Evolutionary conservation across 192 early-diverging fungal species (phyloP), one percentile per base, ranked within the genome.

Genomic region (Podila horticola): DNA sequence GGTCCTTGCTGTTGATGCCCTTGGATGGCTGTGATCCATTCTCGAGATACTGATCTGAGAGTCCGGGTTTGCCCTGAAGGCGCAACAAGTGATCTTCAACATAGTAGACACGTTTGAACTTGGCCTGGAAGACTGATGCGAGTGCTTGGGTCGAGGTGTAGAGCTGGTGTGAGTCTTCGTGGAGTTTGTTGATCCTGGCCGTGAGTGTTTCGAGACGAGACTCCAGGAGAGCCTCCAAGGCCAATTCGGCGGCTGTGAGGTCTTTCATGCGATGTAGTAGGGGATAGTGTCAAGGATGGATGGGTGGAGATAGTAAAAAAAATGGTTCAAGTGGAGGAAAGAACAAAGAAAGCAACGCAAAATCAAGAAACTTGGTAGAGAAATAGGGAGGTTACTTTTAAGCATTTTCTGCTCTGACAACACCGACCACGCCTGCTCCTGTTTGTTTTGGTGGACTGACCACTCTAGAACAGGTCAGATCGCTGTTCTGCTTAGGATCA

Each of bases 31-130:
- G 76, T 15, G 51, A 20, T 2, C 71, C 77, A 48, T 52, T 60
- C n/a, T 68, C 71, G 15, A 65, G 66, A 22, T 38, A 59, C 0
- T 62, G 62, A 12, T 81, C 57, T 5, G 71, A 69, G 26, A 81
- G 62, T 29, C 77, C 77, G 7, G 77, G 77, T 69, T 81, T 81
- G 41, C 77, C 77, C 26, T 81, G 77, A 58, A 73, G 45, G 29
- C 77, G 77, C 12, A 81, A 62, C 29, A 81, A 31, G 33, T 65
- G 24, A 57, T 81, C 77, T 28, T 81, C 77, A 19, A 81, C 66
- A 17, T 63, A 34, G 3, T 73, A 73, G 30, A 81, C 51, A 36
- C 77, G 77, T 22, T 58, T 60, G 15, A 38, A 31, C 50, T 73
- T 81, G 4, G 66, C 62, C 19, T 81, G 71, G 29, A 69, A 9